Percentiles rank a stretch among this genome's conserved stretches.
phyloP scores from a whole-genome alignment of 2,329 filamentous ascomycete species.

The Claviceps sp. region DNA sequence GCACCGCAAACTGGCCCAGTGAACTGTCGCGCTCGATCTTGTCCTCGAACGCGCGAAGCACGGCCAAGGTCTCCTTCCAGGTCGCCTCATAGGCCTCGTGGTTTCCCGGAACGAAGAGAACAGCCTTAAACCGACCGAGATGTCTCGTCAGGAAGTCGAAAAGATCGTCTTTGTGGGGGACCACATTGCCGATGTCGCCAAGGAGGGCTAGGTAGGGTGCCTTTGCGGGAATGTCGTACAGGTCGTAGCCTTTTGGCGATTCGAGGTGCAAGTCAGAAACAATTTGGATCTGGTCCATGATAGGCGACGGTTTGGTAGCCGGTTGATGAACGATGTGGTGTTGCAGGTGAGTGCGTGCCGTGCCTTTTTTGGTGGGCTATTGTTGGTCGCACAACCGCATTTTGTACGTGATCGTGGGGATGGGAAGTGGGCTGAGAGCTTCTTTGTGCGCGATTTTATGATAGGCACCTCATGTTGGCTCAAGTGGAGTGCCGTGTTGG shows the following conservation, averaged over 20 bases:
- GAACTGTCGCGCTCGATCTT: constrained; percentile 10
- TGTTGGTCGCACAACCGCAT: too few relatives aligned
- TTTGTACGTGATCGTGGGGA: too few relatives aligned
- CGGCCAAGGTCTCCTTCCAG: constrained; percentile 19
- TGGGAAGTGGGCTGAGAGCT: too few relatives aligned
- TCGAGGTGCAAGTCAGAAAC: constrained; percentile 48
- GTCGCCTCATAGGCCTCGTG: constrained; percentile 38
- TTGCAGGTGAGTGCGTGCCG: too few relatives aligned
- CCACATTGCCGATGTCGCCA: constrained; percentile 39
- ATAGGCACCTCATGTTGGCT: too few relatives aligned
- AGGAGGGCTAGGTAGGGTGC: constrained; percentile 40
- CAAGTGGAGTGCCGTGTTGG: too few relatives aligned
- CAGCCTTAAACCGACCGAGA: constrained; percentile 31
- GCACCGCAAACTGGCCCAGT: constrained; percentile 26
- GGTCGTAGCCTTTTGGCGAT: constrained; percentile 31
- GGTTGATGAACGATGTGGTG: too few relatives aligned
- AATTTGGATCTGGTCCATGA: constrained; percentile 13
- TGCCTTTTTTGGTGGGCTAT: too few relatives aligned
- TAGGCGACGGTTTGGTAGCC: neutral
- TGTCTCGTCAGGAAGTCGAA: constrained; percentile 33
- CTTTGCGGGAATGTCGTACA: constrained; percentile 31
- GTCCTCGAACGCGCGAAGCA: constrained; percentile 20
- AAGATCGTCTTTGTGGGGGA: constrained; percentile 24
- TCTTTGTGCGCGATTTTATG: too few relatives aligned
- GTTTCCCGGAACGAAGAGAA: constrained; percentile 42